Evolutionary conservation across 768 basidiomycete genomes (phyloP).

Genomic region (Boletus tylopilopsis): DNA sequence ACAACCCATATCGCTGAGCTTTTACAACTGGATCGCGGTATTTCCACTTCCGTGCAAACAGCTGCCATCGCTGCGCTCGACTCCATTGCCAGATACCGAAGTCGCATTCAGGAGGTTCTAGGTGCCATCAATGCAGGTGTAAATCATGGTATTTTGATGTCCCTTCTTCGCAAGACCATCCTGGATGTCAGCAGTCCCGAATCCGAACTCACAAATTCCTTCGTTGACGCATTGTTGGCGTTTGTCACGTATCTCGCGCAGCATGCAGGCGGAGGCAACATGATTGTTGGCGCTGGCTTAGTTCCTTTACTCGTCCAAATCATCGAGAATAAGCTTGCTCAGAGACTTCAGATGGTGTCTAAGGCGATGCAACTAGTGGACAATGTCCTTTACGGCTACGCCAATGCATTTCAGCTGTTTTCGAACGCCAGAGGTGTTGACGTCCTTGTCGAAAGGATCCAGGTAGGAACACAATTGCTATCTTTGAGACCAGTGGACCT

Average conservation of each 20-base stretch:
- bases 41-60: slow-evolving; percentile 72
- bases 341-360: slow-evolving; percentile 71
- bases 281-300: slow-evolving; percentile 93
- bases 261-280: slow-evolving; percentile 80
- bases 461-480: slow-evolving; percentile 47
- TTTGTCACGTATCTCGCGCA: slow-evolving; percentile 87
- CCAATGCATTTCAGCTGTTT: slow-evolving; percentile 85
- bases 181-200: slow-evolving; percentile 64
- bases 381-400: slow-evolving; percentile 85
- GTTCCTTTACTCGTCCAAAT: slow-evolving; percentile 87
- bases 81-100: slow-evolving; percentile 80
- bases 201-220: slow-evolving; percentile 65
- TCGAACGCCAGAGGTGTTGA: slow-evolving; percentile 82
- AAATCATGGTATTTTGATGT: slow-evolving; percentile 93
- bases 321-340: slow-evolving; percentile 70
- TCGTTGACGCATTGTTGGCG: slow-evolving; percentile 79
- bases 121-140: slow-evolving; percentile 92
- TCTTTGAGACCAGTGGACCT: neutral
- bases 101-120: slow-evolving; percentile 80
- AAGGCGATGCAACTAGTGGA: slow-evolving; percentile 93
- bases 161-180: slow-evolving; percentile 78
- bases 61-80: slow-evolving; percentile 89
- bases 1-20: slow-evolving; percentile 86
- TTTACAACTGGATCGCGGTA: slow-evolving; percentile 71
- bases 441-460: slow-evolving; percentile 79